Conservation (phyloP, 2,329 filamentous ascomycete species). For the Lachnum nothofagi region DNA sequence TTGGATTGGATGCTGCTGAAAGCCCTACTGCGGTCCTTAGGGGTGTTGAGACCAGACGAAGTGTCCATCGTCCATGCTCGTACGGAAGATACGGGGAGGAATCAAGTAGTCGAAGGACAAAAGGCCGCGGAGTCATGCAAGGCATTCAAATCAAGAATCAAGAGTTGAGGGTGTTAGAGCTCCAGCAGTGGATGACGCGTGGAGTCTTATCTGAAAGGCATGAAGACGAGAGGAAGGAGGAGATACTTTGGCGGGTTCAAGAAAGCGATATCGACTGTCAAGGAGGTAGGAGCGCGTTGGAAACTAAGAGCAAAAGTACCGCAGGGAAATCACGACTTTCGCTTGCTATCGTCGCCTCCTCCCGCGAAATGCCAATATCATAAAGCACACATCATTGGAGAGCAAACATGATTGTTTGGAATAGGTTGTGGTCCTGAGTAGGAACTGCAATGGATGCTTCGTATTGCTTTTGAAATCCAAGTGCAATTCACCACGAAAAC, state of each 20-base stretch:
- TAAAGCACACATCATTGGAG: too few relatives aligned
- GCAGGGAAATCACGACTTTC: background rate
- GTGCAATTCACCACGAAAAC: background rate
- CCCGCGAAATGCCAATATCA: too few relatives aligned
- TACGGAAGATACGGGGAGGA: background rate
- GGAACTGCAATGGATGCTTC: too few relatives aligned
- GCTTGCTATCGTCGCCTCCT: background rate
- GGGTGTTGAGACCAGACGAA: constrained; percentile 10
- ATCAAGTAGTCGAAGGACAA: background rate
- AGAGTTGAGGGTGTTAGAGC: too few relatives aligned
- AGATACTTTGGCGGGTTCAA: background rate
- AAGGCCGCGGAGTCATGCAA: background rate
- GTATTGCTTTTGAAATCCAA: background rate
- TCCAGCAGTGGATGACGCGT: too few relatives aligned
- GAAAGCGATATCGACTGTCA: background rate
- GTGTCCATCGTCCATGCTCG: constrained; percentile 24
- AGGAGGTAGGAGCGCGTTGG: background rate
- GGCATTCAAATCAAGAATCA: too few relatives aligned
- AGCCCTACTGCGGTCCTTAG: constrained; percentile 11
- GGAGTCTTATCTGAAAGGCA: background rate
- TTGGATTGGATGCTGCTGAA: constrained; percentile 10
- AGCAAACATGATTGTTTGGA: background rate
- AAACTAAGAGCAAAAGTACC: background rate
- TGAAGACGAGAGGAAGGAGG: background rate
- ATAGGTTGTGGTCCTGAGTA: too few relatives aligned